A percentile compares a stretch with the other conserved stretches of the same genome.
Evolutionary conservation across 805 yeast species (phyloP).

Genomic region (Monosporozyma siamensis): DNA sequence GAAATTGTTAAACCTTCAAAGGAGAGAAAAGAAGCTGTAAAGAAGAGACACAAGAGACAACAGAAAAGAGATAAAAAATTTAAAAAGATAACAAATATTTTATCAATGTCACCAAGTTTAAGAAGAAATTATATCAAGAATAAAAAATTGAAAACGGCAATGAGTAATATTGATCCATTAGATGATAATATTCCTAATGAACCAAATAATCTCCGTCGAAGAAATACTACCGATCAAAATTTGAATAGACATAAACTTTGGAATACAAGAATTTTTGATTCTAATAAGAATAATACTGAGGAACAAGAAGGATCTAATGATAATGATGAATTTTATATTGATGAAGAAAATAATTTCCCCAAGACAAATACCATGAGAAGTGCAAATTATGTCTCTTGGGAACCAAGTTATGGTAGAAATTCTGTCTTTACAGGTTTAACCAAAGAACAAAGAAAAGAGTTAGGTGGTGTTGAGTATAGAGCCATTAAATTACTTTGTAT

Average conservation of each 20-base stretch:
- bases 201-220: background rate
- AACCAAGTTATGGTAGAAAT: conserved; percentile 87
- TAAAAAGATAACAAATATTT: background rate
- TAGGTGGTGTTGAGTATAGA: conserved; percentile 95
- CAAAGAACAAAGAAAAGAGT: conserved; percentile 77
- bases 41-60: background rate
- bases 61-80: background rate
- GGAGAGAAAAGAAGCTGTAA: background rate
- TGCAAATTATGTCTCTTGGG: conserved; percentile 72
- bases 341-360: background rate
- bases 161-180: conserved; percentile 1
- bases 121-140: background rate
- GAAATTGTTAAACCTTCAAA: conserved; percentile 9
- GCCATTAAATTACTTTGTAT: conserved; percentile 67
- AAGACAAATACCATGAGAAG: conserved; percentile 1
- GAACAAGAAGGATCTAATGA: too few relatives aligned
- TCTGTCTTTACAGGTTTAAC: conserved; percentile 79
- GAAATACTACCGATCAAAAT: background rate
- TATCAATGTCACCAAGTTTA: background rate
- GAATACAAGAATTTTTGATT: conserved; percentile 22
- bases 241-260: background rate
- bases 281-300: background rate
- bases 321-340: background rate
- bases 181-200: background rate
- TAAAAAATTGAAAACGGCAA: background rate